Conservation (phyloP, 192 early-diverging fungal genomes). For the Umbelopsis sp. region DNA sequence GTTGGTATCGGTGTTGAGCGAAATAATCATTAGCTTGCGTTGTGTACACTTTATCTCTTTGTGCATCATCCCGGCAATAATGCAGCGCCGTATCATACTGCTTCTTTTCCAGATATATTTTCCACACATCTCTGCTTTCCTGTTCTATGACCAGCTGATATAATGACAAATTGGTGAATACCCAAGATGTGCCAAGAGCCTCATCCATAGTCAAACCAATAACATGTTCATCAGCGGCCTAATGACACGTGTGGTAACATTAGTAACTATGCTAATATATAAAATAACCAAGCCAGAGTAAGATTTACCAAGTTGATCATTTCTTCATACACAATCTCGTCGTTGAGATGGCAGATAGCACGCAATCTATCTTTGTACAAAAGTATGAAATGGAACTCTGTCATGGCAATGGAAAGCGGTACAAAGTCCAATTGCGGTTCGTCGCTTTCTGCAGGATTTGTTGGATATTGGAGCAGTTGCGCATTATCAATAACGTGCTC, state of each 20-base stretch:
- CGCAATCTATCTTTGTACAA: conserved; percentile 78
- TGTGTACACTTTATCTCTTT: conserved; percentile 77
- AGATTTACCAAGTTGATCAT: conserved; percentile 66
- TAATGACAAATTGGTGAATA: conserved; percentile 80
- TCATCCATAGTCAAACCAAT: conserved; percentile 75
- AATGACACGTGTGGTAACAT: background rate
- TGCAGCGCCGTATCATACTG: conserved; percentile 82
- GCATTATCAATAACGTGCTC: conserved; percentile 85
- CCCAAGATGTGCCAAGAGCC: conserved; percentile 87
- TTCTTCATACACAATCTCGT: conserved; percentile 85
- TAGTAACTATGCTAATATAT: background rate
- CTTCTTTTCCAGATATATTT: conserved; percentile 79
- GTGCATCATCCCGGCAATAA: conserved; percentile 75
- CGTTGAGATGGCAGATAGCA: conserved; percentile 80
- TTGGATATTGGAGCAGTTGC: conserved; percentile 76
- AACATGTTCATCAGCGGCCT: conserved; percentile 65
- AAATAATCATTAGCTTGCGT: conserved; percentile 90
- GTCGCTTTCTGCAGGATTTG: conserved; percentile 43
- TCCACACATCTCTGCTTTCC: conserved; percentile 96
- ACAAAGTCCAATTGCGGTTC: conserved; percentile 39
- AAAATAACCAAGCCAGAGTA: no score
- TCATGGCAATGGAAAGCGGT: conserved; percentile 79
- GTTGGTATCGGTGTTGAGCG: conserved; percentile 66
- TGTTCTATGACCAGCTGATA: conserved; percentile 90
- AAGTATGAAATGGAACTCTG: conserved; percentile 88